phyloP scores from a whole-genome alignment of 2,329 filamentous ascomycete genomes.

The Ambrosiella cleistominuta region DNA sequence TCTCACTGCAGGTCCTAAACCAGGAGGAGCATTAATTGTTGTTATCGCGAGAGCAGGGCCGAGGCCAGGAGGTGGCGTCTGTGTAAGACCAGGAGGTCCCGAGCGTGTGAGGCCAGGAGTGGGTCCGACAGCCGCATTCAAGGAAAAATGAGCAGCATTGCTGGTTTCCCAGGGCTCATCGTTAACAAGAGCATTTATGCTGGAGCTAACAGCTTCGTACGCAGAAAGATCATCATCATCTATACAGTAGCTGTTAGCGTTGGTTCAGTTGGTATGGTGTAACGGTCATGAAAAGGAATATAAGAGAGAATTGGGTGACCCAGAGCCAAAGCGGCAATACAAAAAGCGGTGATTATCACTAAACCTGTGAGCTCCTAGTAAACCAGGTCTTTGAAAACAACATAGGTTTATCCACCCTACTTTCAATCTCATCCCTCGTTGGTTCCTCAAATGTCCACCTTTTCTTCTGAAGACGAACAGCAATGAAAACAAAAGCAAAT shows the following conservation, averaged over 20 bases:
- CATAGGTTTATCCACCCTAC: not conserved
- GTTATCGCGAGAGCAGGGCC: not conserved
- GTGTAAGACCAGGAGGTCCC: not conserved
- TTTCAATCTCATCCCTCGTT: not conserved
- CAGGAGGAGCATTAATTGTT: no score
- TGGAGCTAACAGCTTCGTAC: constrained; percentile 42
- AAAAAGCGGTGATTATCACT: no score
- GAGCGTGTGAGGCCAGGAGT: not conserved
- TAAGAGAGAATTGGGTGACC: not conserved
- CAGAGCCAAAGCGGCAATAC: no score
- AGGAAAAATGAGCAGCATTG: no score
- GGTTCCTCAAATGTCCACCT: no score
- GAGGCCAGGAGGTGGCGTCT: not conserved
- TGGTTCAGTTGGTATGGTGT: not conserved
- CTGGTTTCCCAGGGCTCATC: constrained; percentile 27
- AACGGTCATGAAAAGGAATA: not conserved
- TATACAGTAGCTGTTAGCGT: not conserved
- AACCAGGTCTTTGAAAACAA: not conserved
- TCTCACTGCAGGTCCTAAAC: no score
- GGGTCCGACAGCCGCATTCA: not conserved
- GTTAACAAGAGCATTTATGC: constrained; percentile 52
- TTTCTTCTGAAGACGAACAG: not conserved
- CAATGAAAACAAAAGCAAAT: constrained; percentile 12
- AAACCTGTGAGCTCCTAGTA: no score
- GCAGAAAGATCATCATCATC: constrained; percentile 46